A percentile compares a stretch with the other conserved stretches of the same genome.
Evolutionary conservation across 306 rosid genomes (phyloP).

Genomic region (Cucurbita moschata): DNA sequence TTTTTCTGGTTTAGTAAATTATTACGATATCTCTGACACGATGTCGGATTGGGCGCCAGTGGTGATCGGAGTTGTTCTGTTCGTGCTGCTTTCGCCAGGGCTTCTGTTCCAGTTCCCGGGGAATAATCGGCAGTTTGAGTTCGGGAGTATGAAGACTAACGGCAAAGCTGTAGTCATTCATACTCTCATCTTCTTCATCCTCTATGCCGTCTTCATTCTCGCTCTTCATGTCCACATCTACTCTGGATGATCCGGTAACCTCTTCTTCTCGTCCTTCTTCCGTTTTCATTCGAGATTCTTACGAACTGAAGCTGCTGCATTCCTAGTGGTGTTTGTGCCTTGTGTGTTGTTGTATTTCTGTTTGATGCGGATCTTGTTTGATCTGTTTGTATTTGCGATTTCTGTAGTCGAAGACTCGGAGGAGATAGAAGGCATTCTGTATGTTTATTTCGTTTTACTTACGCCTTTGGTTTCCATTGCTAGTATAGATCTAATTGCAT

Average conservation of each 20-base stretch:
- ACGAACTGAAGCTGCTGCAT: not conserved
- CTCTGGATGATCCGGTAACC: slow-evolving; percentile 39
- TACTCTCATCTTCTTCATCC: slow-evolving; percentile 68
- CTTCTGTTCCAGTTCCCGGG: slow-evolving; percentile 72
- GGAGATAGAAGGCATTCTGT: not conserved
- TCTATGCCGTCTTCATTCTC: slow-evolving; percentile 55
- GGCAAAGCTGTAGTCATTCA: slow-evolving; percentile 79
- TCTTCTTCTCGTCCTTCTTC: not conserved
- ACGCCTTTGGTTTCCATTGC: not conserved
- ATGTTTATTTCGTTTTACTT: not conserved
- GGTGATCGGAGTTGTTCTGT: slow-evolving; percentile 74
- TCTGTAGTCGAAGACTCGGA: not conserved
- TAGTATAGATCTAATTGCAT: not conserved
- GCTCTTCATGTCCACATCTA: slow-evolving; percentile 73
- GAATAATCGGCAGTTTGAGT: slow-evolving; percentile 48
- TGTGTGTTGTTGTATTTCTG: not conserved
- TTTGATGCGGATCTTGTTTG: not conserved
- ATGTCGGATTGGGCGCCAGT: slow-evolving; percentile 99
- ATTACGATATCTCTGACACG: not conserved
- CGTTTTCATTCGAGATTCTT: not conserved
- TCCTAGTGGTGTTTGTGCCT: not conserved
- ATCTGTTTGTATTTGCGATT: not conserved
- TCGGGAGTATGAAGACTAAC: slow-evolving; percentile 79
- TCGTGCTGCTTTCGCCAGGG: slow-evolving; percentile 85
- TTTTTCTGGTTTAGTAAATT: not conserved